Base-by-base conservation (phyloP, 2,329 filamentous ascomycete genomes). In the Paraphoma chrysanthemicola region DNA sequence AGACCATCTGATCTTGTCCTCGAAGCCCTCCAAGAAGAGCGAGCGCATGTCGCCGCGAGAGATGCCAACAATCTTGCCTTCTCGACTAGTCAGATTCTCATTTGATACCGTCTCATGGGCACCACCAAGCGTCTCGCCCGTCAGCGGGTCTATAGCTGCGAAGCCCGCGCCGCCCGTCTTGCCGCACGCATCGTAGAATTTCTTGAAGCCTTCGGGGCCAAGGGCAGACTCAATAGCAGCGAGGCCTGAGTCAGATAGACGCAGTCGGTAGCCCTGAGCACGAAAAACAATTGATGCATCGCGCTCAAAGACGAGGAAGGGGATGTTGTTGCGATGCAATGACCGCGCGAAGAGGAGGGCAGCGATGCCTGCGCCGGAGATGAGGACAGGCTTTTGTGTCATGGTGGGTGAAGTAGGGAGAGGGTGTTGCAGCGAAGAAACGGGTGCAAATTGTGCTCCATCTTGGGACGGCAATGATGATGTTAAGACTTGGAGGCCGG, bases 11-110 rank as follows among this genome's bases (percentile, higher is more conserved):
- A 90, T 79, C 44, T 76, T 76, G 0, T 80, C 69, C 57, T 88
- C 86, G 54, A 82, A 82, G 1, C 86, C 86, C 16, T 81, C 74
- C 44, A 87, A 71, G 64, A 90, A 89, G 5, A 86, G 59, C 45
- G 73, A 79, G 2, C 87, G 80, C 86, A 90, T 89, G 36, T 88
- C 86, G 4, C 86, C 87, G 5, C 87, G 77, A 0, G 85, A 81
- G 41, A 89, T 87, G 0, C 87, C 87, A 0, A 90, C 80, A 8
- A 86, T 78, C 68, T 88, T 86, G 5, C 83, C 85, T 39, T 78
- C 85, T 17, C 86, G 80, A 14, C 83, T 86, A 0, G 72, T 54
- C 30, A 88, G 74, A 1, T 49, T 33, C 52, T 77, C 72, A 33
- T 49, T 60, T 16, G 39, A 48, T 3, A 66, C 59, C 36, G 55